Evolutionary conservation across 2,329 filamentous ascomycete genomes (phyloP).

Genomic region (Sordariomycetes sp.): DNA sequence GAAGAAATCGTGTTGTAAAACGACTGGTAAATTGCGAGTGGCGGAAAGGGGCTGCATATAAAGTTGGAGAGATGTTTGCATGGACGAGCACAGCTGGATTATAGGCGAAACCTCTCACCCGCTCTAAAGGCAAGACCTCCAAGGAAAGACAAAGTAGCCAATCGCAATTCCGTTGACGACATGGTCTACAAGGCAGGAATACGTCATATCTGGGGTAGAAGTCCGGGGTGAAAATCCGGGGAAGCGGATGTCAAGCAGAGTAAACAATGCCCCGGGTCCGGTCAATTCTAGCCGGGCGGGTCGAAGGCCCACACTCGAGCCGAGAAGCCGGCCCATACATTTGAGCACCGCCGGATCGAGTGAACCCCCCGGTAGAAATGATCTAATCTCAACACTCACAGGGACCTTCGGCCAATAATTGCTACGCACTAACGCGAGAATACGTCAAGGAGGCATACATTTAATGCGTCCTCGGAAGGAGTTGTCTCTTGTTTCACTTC

Average conservation of each 20-base stretch:
- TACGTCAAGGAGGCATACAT: not conserved
- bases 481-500: not conserved
- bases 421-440: not conserved
- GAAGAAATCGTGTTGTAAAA: no score
- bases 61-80: no score
- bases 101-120: no score
- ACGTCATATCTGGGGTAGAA: no score
- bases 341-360: not conserved
- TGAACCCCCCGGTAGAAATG: not conserved
- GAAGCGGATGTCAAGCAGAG: not conserved
- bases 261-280: not conserved
- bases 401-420: not conserved
- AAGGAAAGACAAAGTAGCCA: no score
- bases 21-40: no score
- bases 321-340: not conserved
- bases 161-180: no score
- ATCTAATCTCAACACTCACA: not conserved
- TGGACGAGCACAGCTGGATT: no score
- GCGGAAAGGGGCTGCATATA: no score
- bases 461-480: not conserved
- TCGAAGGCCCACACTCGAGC: not conserved
- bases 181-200: no score
- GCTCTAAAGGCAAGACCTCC: no score
- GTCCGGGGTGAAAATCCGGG: no score
- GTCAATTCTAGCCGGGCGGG: not conserved